phyloP scores from a whole-genome alignment of 768 basidiomycete genomes.

The Pisolithus marmoratus region DNA sequence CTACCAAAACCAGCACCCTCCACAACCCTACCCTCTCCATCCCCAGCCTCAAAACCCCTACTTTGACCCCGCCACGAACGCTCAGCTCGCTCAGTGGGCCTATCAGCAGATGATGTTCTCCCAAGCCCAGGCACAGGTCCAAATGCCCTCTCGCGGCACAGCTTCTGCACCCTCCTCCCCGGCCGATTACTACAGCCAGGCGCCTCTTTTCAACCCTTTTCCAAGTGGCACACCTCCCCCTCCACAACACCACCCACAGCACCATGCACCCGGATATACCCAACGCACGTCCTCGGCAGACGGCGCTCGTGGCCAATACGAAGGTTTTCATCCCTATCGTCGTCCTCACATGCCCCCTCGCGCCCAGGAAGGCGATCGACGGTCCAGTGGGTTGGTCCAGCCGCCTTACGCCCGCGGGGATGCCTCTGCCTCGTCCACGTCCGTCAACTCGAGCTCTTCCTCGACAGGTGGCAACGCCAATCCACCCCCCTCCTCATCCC shows the following conservation, averaged over 20 bases:
- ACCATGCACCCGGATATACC: conserved; percentile 29
- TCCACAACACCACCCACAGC: conserved; percentile 29
- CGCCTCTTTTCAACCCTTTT: conserved; percentile 60
- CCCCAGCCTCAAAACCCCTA: conserved; percentile 48
- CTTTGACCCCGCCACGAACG: conserved; percentile 71
- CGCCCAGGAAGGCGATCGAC: conserved; percentile 41
- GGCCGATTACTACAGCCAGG: conserved; percentile 55
- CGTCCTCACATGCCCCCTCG: conserved; percentile 44
- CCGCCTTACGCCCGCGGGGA: conserved; percentile 79
- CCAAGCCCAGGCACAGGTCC: conserved; percentile 41
- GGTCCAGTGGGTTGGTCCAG: conserved; percentile 45
- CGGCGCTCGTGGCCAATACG: conserved; percentile 26
- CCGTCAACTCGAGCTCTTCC: conserved; percentile 59
- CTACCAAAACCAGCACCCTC: conserved; percentile 67
- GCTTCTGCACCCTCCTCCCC: conserved; percentile 31
- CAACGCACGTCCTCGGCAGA: conserved; percentile 33
- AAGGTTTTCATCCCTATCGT: conserved; percentile 79
- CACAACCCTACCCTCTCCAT: conserved; percentile 47
- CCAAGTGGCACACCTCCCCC: conserved; percentile 66
- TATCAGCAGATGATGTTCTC: conserved; percentile 91
- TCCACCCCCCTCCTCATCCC: conserved; percentile 30
- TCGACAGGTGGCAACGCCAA: conserved; percentile 18
- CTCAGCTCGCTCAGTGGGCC: conserved; percentile 79
- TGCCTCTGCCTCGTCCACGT: conserved; percentile 73
- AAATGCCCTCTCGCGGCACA: conserved; percentile 24